Percentiles rank a stretch among this genome's conserved stretches.
These are phyloP conservation scores for Kokia cookei DNA, from an alignment of 441 rosid species.

Conservation along the genomic window DNA sequence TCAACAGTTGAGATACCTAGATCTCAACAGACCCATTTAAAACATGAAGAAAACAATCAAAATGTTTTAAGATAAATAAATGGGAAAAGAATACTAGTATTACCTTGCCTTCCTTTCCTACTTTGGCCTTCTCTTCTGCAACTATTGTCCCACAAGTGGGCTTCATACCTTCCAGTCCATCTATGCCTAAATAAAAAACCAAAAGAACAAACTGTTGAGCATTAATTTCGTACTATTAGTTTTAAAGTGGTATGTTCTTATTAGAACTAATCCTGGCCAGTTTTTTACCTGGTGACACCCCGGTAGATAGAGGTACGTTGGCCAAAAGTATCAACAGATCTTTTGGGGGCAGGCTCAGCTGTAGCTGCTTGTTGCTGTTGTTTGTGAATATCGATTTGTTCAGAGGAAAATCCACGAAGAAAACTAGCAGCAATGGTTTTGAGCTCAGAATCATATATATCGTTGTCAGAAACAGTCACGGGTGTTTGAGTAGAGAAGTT, in stretches of 20 bases:
- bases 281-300: constrained; percentile 81
- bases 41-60: not conserved
- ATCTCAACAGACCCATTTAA: constrained; percentile 11
- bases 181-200: constrained; percentile 54
- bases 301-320: constrained; percentile 92
- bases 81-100: not conserved
- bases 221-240: not conserved
- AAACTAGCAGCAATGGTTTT: constrained; percentile 75
- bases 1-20: constrained; percentile 5
- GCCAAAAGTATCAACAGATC: constrained; percentile 67
- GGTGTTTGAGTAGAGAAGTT: constrained; percentile 22
- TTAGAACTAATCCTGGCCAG: not conserved
- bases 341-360: constrained; percentile 40
- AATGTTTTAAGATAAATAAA: not conserved
- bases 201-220: not conserved
- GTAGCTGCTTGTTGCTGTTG: constrained; percentile 21
- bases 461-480: constrained; percentile 25
- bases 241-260: not conserved
- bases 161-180: constrained; percentile 99
- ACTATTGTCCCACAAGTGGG: constrained; percentile 97
- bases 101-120: constrained; percentile 98
- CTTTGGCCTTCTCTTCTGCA: constrained; percentile 96
- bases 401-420: constrained; percentile 43
- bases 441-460: constrained; percentile 61
- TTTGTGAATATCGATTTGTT: constrained; percentile 10